A percentile compares a stretch with the other conserved stretches of the same genome.
Conservation (phyloP, 129 eudicot species). For the Deinandra increscens region DNA sequence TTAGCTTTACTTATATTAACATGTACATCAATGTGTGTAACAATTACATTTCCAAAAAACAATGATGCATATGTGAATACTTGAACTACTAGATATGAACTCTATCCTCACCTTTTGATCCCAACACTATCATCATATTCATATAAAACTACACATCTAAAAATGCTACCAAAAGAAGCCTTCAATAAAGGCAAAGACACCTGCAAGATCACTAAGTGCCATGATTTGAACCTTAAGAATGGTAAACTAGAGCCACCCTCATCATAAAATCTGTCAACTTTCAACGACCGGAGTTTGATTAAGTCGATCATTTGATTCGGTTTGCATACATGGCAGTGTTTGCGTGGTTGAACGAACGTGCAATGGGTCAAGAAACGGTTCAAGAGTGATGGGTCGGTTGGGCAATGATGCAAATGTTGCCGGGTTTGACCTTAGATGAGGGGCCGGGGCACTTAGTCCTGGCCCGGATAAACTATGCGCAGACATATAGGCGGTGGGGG, state of each 20-base stretch:
- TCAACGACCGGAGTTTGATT: too few relatives aligned
- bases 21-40: too few relatives aligned
- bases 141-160: conserved; percentile 7
- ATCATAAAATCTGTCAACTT: too few relatives aligned
- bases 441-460: conserved; percentile 45
- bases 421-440: conserved; percentile 42
- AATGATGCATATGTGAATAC: conserved; percentile 16
- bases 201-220: conserved; percentile 17
- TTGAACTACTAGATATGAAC: conserved; percentile 17
- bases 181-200: background rate
- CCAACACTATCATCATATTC: background rate
- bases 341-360: conserved; percentile 13
- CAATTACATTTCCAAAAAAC: background rate
- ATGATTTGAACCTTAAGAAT: conserved; percentile 4
- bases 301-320: background rate
- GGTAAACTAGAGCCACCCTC: conserved; percentile 13
- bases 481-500: background rate
- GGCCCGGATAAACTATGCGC: background rate
- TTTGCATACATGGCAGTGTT: conserved; percentile 1
- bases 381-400: conserved; percentile 3
- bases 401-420: conserved; percentile 6
- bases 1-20: too few relatives aligned
- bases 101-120: conserved; percentile 7
- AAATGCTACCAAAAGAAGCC: conserved; percentile 10
- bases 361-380: background rate